These are phyloP conservation scores for Mortierella antarctica DNA, from an alignment of 192 early-diverging fungal species.

Conservation along the genomic window DNA sequence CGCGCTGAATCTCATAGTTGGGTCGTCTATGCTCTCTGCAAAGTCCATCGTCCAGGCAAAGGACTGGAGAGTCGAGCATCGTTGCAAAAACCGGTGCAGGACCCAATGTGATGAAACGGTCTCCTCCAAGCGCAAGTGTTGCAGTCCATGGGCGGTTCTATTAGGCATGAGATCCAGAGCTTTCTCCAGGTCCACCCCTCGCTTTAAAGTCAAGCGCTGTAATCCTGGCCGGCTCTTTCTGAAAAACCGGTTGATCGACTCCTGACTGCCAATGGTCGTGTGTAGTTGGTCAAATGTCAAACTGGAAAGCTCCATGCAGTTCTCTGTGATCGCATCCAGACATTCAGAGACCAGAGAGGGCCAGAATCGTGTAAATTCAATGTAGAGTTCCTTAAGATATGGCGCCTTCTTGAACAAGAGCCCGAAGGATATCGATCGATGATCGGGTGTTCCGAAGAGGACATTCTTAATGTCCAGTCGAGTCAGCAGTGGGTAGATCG, in stretches of 20 bases:
- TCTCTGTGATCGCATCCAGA: slow-evolving; percentile 21
- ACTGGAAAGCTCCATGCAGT: neutral
- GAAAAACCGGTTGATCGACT: slow-evolving; percentile 16
- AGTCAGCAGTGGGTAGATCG: neutral
- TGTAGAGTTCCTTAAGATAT: slow-evolving; percentile 3
- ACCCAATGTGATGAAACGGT: neutral
- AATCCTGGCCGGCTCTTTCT: neutral
- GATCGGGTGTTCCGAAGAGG: neutral
- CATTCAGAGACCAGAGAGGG: neutral
- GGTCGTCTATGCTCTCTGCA: neutral
- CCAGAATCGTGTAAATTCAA: neutral
- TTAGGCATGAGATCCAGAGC: slow-evolving; percentile 6
- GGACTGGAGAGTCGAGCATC: neutral
- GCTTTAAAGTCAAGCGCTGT: neutral
- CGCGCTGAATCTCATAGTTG: neutral
- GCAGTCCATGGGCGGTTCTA: neutral
- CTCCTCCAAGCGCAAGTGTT: slow-evolving; percentile 3
- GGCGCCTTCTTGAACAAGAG: slow-evolving; percentile 17
- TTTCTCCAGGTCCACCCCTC: neutral
- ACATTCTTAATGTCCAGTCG: neutral
- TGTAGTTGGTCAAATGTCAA: neutral
- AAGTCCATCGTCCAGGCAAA: slow-evolving; percentile 5
- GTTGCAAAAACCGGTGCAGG: slow-evolving; percentile 18
- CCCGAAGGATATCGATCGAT: neutral
- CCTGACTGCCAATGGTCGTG: neutral